Conservation (phyloP, 805 yeast genomes). For the Metahyphopichia silvanorum region DNA sequence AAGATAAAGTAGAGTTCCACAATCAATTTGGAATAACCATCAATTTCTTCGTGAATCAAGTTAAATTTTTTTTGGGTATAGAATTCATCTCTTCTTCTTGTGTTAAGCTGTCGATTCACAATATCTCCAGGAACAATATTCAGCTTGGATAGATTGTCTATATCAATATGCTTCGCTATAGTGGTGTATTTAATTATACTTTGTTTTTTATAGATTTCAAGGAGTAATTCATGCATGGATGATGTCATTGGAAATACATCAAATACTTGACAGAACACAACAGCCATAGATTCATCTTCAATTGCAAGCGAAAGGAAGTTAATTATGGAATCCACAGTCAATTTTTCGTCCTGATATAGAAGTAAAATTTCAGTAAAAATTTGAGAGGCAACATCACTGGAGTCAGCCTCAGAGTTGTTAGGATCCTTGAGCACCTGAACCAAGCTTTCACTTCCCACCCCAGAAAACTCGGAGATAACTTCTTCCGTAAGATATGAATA, state of each 20-base stretch:
- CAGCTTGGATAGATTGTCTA: slow-evolving; percentile 24
- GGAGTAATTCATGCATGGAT: slow-evolving; percentile 17
- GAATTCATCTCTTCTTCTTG: slow-evolving; percentile 38
- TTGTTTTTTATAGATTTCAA: slow-evolving; percentile 18
- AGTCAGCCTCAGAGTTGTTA: slow-evolving; percentile 12
- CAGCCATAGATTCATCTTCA: slow-evolving; percentile 28
- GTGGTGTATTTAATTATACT: slow-evolving; percentile 28
- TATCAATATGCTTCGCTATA: slow-evolving; percentile 24
- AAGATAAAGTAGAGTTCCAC: slow-evolving; percentile 46
- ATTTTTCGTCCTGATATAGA: slow-evolving; percentile 17
- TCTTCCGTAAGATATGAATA: slow-evolving; percentile 31
- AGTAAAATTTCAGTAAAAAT: slow-evolving; percentile 33
- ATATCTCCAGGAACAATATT: slow-evolving; percentile 28
- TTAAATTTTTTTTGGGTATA: slow-evolving; percentile 58
- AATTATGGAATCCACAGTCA: slow-evolving; percentile 12
- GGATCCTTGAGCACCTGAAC: slow-evolving; percentile 27
- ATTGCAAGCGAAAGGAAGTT: slow-evolving; percentile 25
- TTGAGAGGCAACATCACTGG: slow-evolving; percentile 17
- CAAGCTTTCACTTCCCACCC: slow-evolving; percentile 29
- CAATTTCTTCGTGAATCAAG: slow-evolving; percentile 67
- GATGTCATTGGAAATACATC: slow-evolving; percentile 33
- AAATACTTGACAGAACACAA: slow-evolving; percentile 33
- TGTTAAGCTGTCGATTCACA: slow-evolving; percentile 35
- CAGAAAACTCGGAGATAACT: slow-evolving; percentile 27
- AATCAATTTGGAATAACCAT: slow-evolving; percentile 70